A percentile compares a stretch with the other conserved stretches of the same genome.
These are phyloP conservation scores for Bryopsis sp. DNA, from an alignment of 139 green algal genomes.

Conservation along the genomic window DNA sequence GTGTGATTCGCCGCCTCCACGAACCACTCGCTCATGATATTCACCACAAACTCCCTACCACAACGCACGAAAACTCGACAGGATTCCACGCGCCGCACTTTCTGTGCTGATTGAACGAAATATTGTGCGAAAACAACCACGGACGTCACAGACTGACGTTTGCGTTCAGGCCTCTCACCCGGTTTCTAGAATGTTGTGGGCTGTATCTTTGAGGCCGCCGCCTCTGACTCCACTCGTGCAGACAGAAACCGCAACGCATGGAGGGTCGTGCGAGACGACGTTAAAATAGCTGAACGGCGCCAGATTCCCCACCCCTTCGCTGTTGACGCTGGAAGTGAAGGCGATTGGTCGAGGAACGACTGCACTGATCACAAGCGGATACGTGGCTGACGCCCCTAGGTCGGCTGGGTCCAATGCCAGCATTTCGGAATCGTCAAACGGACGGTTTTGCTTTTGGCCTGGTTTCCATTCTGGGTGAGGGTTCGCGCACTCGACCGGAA, in stretches of 20 bases:
- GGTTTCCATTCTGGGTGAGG: conserved; percentile 47
- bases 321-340: conserved; percentile 58
- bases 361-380: conserved; percentile 72
- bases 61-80: no score
- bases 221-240: conserved; percentile 20
- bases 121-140: background rate
- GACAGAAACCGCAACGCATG: conserved; percentile 7
- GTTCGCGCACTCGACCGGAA: no score
- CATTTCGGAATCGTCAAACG: conserved; percentile 21
- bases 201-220: conserved; percentile 73
- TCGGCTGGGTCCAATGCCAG: conserved; percentile 24
- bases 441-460: conserved; percentile 33
- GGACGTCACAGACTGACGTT: background rate
- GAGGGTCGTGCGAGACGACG: conserved; percentile 60
- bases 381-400: conserved; percentile 25
- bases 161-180: conserved; percentile 27
- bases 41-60: conserved; percentile 77
- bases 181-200: conserved; percentile 83
- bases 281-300: conserved; percentile 88
- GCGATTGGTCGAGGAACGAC: conserved; percentile 76
- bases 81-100: no score
- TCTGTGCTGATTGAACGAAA: no score
- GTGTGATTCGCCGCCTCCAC: conserved; percentile 88
- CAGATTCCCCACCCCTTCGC: conserved; percentile 53
- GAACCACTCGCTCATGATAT: conserved; percentile 95